Conservation (phyloP, 2,329 filamentous ascomycete genomes). For the Parasarocladium wereldwijsianum region DNA sequence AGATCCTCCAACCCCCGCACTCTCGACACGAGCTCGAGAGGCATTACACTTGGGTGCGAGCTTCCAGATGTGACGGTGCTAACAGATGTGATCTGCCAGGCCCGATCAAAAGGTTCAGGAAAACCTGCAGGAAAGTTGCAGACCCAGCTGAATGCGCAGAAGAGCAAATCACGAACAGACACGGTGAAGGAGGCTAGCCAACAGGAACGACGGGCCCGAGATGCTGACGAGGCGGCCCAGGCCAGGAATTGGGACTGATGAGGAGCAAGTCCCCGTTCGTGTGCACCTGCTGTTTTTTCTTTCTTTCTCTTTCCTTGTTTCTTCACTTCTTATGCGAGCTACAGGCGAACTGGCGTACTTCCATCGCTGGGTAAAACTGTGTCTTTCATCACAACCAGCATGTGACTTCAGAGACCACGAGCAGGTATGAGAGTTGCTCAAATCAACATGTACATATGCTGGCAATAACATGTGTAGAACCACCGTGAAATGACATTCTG, state of each 20-base stretch:
- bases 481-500: no score
- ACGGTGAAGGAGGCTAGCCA: constrained; percentile 54
- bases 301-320: constrained; percentile 6
- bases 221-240: constrained; percentile 45
- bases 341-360: no score
- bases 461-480: no score
- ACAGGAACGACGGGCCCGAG: constrained; percentile 48
- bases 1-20: constrained; percentile 14
- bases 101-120: constrained; percentile 45
- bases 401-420: not conserved
- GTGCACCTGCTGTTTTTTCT: no score
- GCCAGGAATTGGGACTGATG: constrained; percentile 20
- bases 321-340: not conserved
- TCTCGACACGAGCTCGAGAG: not conserved
- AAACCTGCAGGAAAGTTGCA: constrained; percentile 55
- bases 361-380: not conserved
- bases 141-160: constrained; percentile 58
- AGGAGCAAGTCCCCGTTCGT: no score
- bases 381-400: not conserved
- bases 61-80: no score
- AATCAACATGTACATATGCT: no score
- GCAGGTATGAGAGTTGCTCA: no score
- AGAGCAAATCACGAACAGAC: constrained; percentile 54
- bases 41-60: no score
- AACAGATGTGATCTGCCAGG: no score